Evolutionary conservation across 331 rosid species (phyloP).

Genomic region (Acacia pycnantha): DNA sequence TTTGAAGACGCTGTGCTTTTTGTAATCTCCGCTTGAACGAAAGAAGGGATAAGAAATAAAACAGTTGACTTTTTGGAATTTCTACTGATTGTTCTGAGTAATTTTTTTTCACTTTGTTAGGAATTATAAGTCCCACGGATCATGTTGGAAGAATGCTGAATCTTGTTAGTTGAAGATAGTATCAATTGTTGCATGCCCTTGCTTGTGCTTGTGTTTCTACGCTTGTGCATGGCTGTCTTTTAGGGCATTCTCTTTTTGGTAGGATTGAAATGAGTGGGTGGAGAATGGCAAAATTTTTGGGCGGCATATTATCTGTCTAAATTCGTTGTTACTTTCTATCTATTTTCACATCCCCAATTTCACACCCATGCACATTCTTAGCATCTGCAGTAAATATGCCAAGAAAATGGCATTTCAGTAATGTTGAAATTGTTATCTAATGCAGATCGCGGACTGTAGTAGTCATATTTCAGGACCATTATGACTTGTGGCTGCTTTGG

Average conservation of each 20-base stretch:
- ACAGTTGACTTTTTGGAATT: slow-evolving; percentile 31
- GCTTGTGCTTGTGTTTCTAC: slow-evolving; percentile 9
- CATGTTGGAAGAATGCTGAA: slow-evolving; percentile 16
- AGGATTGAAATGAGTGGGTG: neutral
- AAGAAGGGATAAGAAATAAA: slow-evolving; percentile 5
- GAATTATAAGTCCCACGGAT: neutral
- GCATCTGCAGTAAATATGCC: slow-evolving; percentile 12
- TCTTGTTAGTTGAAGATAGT: slow-evolving; percentile 6
- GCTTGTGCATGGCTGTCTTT: slow-evolving; percentile 7
- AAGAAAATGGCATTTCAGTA: slow-evolving; percentile 21
- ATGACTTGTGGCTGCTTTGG: slow-evolving; percentile 94
- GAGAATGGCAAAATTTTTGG: neutral
- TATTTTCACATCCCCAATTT: neutral
- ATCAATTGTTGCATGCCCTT: slow-evolving; percentile 4
- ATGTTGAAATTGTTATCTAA: slow-evolving; percentile 21
- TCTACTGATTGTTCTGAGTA: neutral
- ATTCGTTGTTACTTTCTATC: neutral
- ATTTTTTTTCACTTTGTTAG: slow-evolving; percentile 3
- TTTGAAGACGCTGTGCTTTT: neutral
- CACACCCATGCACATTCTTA: neutral
- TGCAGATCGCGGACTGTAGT: slow-evolving; percentile 33
- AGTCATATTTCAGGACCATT: slow-evolving; percentile 27
- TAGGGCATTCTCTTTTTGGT: neutral
- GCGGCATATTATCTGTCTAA: neutral
- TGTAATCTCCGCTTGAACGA: slow-evolving; percentile 9